Base-by-base conservation (phyloP, 75 land plant genomes). In the Selaginella moellendorffii region DNA sequence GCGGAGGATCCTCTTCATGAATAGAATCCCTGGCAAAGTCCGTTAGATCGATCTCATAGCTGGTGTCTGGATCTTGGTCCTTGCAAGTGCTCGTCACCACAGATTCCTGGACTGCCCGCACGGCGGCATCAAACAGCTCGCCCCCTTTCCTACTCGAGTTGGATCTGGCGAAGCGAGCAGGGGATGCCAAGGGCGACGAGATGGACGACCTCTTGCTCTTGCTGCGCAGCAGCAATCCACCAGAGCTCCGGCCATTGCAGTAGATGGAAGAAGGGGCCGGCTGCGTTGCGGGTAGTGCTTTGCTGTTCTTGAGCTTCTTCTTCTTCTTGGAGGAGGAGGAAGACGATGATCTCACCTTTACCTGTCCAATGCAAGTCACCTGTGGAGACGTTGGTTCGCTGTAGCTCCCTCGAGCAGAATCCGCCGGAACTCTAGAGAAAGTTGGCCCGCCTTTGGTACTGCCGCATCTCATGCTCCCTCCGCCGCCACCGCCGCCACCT, bases 111-210 rank as follows among this genome's bases (percentile, higher is more conserved):
- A n/a, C n/a, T n/a, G n/a, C n/a, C n/a, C n/a, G n/a, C n/a, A n/a
- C n/a, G n/a, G n/a, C n/a, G n/a, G n/a, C n/a, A n/a, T n/a, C n/a
- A 36, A 36, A 14, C 5, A 36, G 46, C 10, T 14, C 10, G 46
- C 14, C 46, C 46, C 46, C 46, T 36, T 14, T 36, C 14, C 14
- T 36, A 36, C 14, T 36, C 10, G 46, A 36, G 46, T 36, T 36
- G 46, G 46, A 36, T 36, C 46, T 36, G 46, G 46, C 46, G 14
- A 36, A 36, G 46, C 46, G 46, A 36, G 46, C 46, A 36, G 46
- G 46, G 14, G 46, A 36, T 14, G 46, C 46, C 5, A 36, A 14
- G 5, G 46, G 46, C 10, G 46, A 36, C 10, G 46, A 36, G 14
- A 36, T 14, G 10, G 46, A 36, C 14, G 5, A 5, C 46, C 46